Percentiles rank a stretch among this genome's conserved stretches.
These are phyloP conservation scores for Paramecium octaurelia DNA, from an alignment of 73 alveolate genomes.

Conservation along the genomic window DNA sequence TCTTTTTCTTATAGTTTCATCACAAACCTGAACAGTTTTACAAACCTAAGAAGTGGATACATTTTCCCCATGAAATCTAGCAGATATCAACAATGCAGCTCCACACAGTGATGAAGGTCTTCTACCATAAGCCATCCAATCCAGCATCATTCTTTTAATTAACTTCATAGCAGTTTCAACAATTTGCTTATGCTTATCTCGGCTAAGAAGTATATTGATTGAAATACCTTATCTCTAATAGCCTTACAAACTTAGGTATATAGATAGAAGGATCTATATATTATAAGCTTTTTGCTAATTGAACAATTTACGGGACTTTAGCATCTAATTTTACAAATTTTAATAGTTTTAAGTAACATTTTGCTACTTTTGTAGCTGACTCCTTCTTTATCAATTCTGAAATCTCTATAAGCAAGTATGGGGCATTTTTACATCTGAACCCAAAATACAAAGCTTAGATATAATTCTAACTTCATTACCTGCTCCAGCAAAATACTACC, in stretches of 20 bases:
- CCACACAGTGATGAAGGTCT: slow-evolving; percentile 98
- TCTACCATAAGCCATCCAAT: slow-evolving; percentile 97
- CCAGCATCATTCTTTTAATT: slow-evolving; percentile 91
- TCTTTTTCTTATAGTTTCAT: slow-evolving; percentile 95
- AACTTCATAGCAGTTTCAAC: slow-evolving; percentile 87
- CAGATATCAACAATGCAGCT: slow-evolving; percentile 95
- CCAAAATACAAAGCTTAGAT: slow-evolving; percentile 79
- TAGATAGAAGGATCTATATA: slow-evolving; percentile 90
- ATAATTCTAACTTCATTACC: not conserved
- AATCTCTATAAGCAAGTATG: slow-evolving; percentile 92
- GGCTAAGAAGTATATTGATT: slow-evolving; percentile 37
- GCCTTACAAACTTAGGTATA: slow-evolving; percentile 85
- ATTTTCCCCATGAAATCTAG: slow-evolving; percentile 89
- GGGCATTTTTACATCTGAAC: slow-evolving; percentile 83
- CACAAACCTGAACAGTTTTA: slow-evolving; percentile 92
- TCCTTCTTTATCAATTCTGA: slow-evolving; percentile 84
- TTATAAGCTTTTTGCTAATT: slow-evolving; percentile 59
- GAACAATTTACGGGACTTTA: not conserved
- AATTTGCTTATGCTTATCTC: slow-evolving; percentile 79
- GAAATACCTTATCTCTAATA: slow-evolving; percentile 60
- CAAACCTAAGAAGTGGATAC: slow-evolving; percentile 83
- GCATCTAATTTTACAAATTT: slow-evolving; percentile 68
- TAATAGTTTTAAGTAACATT: slow-evolving; percentile 81
- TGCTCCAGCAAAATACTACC: slow-evolving; percentile 5
- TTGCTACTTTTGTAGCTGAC: slow-evolving; percentile 84